Conservation (phyloP, 1,139 yeast species). For the Diutina neorugosa region DNA sequence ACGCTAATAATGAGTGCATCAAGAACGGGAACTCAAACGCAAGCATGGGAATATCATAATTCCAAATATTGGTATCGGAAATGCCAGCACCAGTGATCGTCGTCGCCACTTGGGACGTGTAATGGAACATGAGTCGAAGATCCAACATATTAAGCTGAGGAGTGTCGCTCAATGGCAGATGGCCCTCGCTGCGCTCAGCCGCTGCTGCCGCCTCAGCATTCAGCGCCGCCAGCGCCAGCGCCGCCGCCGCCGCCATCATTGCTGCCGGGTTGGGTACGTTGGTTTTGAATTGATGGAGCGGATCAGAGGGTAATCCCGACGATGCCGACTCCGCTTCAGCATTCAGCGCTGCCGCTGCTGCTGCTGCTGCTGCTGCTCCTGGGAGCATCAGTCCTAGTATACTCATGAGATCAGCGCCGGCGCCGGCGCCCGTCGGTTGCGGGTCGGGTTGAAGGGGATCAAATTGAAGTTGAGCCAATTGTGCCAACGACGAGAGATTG, state of each 20-base stretch:
- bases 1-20: conserved; percentile 85
- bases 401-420: neutral
- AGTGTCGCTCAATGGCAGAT: neutral
- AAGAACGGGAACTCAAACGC: conserved; percentile 83
- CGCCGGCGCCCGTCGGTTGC: neutral
- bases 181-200: neutral
- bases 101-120: conserved; percentile 71
- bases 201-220: neutral
- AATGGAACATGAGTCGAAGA: conserved; percentile 73
- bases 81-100: conserved; percentile 89
- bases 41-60: conserved; percentile 71
- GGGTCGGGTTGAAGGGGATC: neutral
- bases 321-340: neutral
- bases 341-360: neutral
- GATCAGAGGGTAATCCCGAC: neutral
- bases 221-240: conserved; percentile 1
- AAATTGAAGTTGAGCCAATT: neutral
- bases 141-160: conserved; percentile 54
- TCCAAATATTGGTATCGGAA: conserved; percentile 80
- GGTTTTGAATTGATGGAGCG: neutral
- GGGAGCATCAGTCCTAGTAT: neutral
- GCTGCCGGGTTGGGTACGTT: neutral
- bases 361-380: neutral
- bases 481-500: conserved; percentile 32
- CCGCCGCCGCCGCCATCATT: conserved; percentile 3